Conservation (phyloP, 495 filamentous ascomycete genomes). For the Trichoderma asperelloides region DNA sequence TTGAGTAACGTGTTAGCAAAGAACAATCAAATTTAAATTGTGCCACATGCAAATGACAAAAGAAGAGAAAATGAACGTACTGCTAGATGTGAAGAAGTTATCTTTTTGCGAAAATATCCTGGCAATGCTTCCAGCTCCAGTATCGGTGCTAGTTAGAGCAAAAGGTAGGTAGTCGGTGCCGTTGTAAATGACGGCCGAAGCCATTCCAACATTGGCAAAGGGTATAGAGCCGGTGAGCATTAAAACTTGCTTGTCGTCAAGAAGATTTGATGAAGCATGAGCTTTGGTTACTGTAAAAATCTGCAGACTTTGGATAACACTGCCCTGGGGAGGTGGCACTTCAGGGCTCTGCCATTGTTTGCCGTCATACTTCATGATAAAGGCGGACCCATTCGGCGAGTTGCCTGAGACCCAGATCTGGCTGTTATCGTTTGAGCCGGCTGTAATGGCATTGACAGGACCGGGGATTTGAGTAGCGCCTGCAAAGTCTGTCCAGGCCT, state of each 20-base stretch:
- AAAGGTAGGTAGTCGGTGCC: constrained; percentile 71
- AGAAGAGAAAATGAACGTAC: constrained; percentile 18
- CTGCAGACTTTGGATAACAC: constrained; percentile 69
- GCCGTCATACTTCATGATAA: constrained; percentile 68
- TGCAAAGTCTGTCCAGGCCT: constrained; percentile 56
- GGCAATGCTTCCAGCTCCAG: constrained; percentile 61
- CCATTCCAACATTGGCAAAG: constrained; percentile 64
- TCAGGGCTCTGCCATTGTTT: constrained; percentile 43
- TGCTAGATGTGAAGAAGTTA: constrained; percentile 48
- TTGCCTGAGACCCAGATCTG: constrained; percentile 75
- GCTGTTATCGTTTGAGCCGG: constrained; percentile 55
- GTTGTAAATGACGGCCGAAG: constrained; percentile 81
- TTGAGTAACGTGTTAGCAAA: constrained; percentile 7
- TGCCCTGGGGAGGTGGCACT: constrained; percentile 50
- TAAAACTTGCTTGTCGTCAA: constrained; percentile 60
- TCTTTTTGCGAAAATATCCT: constrained; percentile 68
- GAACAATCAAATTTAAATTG: background rate
- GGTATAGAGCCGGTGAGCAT: constrained; percentile 72
- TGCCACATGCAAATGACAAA: background rate
- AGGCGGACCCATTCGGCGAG: constrained; percentile 54
- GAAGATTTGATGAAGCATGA: constrained; percentile 54
- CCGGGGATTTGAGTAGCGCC: constrained; percentile 64
- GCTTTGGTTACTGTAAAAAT: constrained; percentile 58
- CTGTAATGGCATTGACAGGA: constrained; percentile 63
- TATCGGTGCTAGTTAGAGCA: constrained; percentile 57